These are phyloP conservation scores for Coniochaeta hoffmannii DNA, from an alignment of 2,329 filamentous ascomycete species.

Conservation along the genomic window DNA sequence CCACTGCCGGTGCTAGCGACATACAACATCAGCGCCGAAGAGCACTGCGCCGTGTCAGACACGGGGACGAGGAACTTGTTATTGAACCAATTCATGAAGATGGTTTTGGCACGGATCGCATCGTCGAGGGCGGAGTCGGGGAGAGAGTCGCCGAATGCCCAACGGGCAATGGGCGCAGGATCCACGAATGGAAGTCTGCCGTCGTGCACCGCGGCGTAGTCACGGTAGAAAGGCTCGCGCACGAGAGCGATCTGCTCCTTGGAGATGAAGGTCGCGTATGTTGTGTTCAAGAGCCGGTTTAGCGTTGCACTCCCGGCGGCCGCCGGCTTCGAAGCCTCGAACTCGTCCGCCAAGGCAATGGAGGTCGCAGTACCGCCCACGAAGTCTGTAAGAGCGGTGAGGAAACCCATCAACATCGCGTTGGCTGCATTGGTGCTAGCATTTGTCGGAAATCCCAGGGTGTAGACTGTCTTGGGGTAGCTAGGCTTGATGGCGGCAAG, in stretches of 20 bases:
- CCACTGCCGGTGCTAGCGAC: slow-evolving; percentile 19
- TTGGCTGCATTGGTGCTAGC: slow-evolving; percentile 9
- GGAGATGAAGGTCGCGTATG: slow-evolving; percentile 27
- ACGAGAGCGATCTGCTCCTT: slow-evolving; percentile 29
- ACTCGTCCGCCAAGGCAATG: slow-evolving; percentile 16
- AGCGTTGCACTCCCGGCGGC: slow-evolving; percentile 11
- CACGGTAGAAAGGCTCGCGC: slow-evolving; percentile 29
- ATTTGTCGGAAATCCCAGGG: slow-evolving; percentile 18
- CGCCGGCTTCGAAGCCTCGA: slow-evolving; percentile 17
- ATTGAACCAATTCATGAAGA: slow-evolving; percentile 39
- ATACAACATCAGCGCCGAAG: slow-evolving; percentile 41
- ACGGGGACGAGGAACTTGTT: slow-evolving; percentile 32
- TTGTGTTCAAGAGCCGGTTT: slow-evolving; percentile 19
- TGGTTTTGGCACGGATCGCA: slow-evolving; percentile 41
- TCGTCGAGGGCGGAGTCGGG: slow-evolving; percentile 19
- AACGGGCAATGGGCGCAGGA: slow-evolving; percentile 25
- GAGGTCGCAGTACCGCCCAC: slow-evolving; percentile 12
- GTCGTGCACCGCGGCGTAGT: slow-evolving; percentile 27
- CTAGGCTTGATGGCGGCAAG: slow-evolving; percentile 11
- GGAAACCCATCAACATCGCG: slow-evolving; percentile 19
- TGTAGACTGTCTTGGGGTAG: slow-evolving; percentile 23
- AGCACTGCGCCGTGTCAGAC: slow-evolving; percentile 31
- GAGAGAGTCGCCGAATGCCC: slow-evolving; percentile 25
- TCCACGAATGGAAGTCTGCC: slow-evolving; percentile 28
- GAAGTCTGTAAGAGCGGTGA: slow-evolving; percentile 18